Evolutionary conservation across 768 basidiomycete genomes (phyloP).

Genomic region (Kwoniella heveanensis): DNA sequence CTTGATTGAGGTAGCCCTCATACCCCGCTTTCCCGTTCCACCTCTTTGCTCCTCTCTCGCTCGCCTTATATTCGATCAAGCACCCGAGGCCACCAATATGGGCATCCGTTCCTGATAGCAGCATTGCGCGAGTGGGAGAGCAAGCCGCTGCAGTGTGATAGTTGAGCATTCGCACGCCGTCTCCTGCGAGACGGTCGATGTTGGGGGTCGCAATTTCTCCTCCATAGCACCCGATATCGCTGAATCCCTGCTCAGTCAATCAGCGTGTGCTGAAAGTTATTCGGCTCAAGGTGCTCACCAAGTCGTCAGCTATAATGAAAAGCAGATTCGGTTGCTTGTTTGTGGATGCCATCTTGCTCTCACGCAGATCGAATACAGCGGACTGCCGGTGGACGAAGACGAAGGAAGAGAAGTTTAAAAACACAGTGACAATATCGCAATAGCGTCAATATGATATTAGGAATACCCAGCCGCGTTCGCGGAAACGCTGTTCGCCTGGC

Average conservation of each 20-base stretch:
- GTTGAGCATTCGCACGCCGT: constrained; percentile 25
- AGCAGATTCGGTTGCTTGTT: constrained; percentile 28
- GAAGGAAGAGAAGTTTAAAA: neutral
- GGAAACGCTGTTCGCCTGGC: no score
- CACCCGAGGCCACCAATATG: constrained; percentile 15
- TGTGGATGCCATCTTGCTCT: no score
- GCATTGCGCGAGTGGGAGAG: constrained; percentile 16
- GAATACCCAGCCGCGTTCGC: no score
- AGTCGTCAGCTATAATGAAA: constrained; percentile 37
- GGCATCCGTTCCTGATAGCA: constrained; percentile 25
- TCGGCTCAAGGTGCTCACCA: neutral
- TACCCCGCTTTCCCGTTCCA: constrained; percentile 17
- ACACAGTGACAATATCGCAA: no score
- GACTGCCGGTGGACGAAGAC: constrained; percentile 11
- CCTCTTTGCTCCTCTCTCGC: neutral
- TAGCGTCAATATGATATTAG: no score
- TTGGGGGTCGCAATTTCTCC: constrained; percentile 40
- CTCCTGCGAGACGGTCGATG: constrained; percentile 30
- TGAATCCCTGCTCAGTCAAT: neutral
- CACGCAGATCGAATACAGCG: no score
- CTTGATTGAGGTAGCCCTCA: constrained; percentile 22
- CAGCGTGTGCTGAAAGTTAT: no score
- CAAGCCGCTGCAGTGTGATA: constrained; percentile 24
- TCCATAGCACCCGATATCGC: constrained; percentile 32
- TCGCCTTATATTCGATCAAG: constrained; percentile 6